Evolutionary conservation across 2,329 filamentous ascomycete genomes (phyloP), one percentile per base, ranked within the genome.

Genomic region (Monosporascus sp.): DNA sequence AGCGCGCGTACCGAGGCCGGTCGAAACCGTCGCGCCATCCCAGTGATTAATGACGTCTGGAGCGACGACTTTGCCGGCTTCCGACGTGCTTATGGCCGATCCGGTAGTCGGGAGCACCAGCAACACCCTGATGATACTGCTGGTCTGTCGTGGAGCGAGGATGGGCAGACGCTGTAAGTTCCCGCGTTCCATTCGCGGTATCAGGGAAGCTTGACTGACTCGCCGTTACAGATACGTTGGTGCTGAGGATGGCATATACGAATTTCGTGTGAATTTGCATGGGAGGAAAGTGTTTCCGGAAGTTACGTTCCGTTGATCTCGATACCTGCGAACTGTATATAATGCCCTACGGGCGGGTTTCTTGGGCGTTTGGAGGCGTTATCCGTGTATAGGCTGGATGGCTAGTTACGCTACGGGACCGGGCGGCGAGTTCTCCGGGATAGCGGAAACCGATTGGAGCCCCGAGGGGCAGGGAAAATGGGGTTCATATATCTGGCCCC

Each of bases 191-290:
- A 40, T 54, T 50, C 49, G 3, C 6, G 27, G 52, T 31, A n/a
- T 7, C 26, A 7, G 41, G 45, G 24, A 46, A 46, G 48, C 53
- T 66, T 68, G 51, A 67, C 61, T 47, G 19, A 37, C 54, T 9
- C 19, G n/a, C 7, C 20, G 16, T 40, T 20, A 4, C 50, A 87
- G 84, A 52, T 86, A 80, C 61, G 74, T 86, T 41, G 84, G 80
- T 20, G 80, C 83, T 37, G 85, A 89, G 65, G 84, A 89, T 60
- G 88, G 88, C 52, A 86, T 92, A 51, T 89, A 89, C 63, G 87
- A 91, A 70, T 83, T 89, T 61, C 79, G 78, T 37, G 78, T 92
- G 58, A 85, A 90, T 65, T 62, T 85, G 19, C 75, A 80, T 48
- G 77, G 73, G 53, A 77, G 88, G 55, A 88, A 84, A 68, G 71